Conservation (phyloP, 1,139 yeast species). For the Suhomyces yuchorum region DNA sequence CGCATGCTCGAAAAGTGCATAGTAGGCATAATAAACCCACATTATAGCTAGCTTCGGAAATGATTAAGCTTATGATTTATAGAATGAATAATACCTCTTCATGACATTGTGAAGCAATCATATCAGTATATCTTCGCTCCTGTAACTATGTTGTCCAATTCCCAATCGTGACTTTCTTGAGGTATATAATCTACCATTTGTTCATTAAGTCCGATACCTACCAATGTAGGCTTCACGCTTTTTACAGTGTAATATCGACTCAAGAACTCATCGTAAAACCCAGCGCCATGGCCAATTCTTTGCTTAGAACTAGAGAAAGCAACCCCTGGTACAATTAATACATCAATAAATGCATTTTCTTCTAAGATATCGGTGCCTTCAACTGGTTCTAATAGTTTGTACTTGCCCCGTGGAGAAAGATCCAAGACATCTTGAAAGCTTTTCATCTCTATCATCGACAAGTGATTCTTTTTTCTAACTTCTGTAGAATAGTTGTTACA, state of each 20-base stretch:
- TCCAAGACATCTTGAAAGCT: slow-evolving; percentile 42
- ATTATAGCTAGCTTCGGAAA: not conserved
- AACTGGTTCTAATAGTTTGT: slow-evolving; percentile 67
- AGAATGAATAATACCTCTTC: not conserved
- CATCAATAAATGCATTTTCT: slow-evolving; percentile 53
- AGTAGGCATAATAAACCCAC: slow-evolving; percentile 53
- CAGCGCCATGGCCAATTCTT: slow-evolving; percentile 91
- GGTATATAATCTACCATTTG: slow-evolving; percentile 68
- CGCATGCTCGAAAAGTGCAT: slow-evolving; percentile 76
- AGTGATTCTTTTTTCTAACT: slow-evolving; percentile 45
- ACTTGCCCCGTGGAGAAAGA: slow-evolving; percentile 70
- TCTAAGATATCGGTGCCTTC: slow-evolving; percentile 38
- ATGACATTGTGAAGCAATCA: not conserved
- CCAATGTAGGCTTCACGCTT: slow-evolving; percentile 40
- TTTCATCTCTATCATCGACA: slow-evolving; percentile 58
- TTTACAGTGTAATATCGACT: slow-evolving; percentile 45
- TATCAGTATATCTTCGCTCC: slow-evolving; percentile 6
- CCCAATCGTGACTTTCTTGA: slow-evolving; percentile 68
- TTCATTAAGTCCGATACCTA: slow-evolving; percentile 73
- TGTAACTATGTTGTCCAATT: slow-evolving; percentile 60
- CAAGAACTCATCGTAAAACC: slow-evolving; percentile 83
- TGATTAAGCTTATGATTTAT: not conserved
- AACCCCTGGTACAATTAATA: slow-evolving; percentile 82
- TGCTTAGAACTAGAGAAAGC: slow-evolving; percentile 61
- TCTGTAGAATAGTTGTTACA: slow-evolving; percentile 32